Evolutionary conservation across 2,329 filamentous ascomycete species (phyloP).

Genomic region (Alternaria sp.): DNA sequence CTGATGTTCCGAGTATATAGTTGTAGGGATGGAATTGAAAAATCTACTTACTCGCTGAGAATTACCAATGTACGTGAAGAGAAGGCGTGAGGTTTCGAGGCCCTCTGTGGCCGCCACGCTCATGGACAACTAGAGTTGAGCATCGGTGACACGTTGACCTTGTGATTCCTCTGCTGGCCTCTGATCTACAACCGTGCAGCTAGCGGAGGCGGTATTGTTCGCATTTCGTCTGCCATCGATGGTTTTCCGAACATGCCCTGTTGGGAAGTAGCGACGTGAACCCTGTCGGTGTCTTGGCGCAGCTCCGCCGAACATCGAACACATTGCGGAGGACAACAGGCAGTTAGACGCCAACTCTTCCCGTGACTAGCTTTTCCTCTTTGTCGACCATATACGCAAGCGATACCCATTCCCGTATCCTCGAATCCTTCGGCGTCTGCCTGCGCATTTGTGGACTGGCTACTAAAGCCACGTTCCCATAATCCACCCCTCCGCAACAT

Average conservation of each 20-base stretch:
- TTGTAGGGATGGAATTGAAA: constrained; percentile 37
- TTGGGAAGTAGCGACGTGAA: constrained; percentile 33
- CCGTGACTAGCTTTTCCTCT: constrained; percentile 3
- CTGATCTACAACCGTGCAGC: constrained; percentile 3
- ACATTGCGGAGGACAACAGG: constrained; percentile 28
- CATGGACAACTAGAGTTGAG: neutral
- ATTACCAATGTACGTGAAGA: neutral
- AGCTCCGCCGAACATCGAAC: constrained; percentile 33
- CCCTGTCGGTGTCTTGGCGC: constrained; percentile 43
- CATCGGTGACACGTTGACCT: neutral
- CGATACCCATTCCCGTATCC: constrained; percentile 2
- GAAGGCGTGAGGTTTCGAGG: neutral
- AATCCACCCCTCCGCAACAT: constrained; percentile 41
- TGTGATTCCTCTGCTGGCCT: neutral
- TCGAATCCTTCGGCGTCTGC: constrained; percentile 11
- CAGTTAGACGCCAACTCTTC: constrained; percentile 7
- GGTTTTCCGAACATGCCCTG: constrained; percentile 26
- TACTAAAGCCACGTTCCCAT: constrained; percentile 51
- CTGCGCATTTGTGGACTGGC: constrained; percentile 44
- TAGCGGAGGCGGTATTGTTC: constrained; percentile 28
- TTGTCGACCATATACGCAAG: neutral
- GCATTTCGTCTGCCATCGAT: constrained; percentile 35
- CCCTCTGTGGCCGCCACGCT: neutral
- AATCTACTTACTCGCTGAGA: constrained; percentile 23
- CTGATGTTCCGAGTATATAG: constrained; percentile 42